Evolutionary conservation across 768 basidiomycete genomes (phyloP), one percentile per base, ranked within the genome.

Genomic region (Phaeolepiota aurea): DNA sequence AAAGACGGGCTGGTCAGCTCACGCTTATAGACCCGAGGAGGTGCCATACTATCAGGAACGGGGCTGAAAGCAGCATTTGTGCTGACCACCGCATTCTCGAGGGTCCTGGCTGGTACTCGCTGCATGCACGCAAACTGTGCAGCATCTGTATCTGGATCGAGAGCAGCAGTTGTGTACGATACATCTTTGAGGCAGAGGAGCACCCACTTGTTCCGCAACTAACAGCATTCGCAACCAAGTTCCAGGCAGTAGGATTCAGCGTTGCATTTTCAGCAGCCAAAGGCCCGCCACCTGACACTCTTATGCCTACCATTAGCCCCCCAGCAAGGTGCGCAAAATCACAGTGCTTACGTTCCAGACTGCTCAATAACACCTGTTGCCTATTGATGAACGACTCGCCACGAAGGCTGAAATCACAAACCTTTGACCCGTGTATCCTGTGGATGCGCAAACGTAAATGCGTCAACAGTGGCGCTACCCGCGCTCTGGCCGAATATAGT

Each of bases 51-150:
- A 41, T 68, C 66, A 15, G 48, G 42, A 5, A 62, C 50, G 11
- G 54, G 55, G 13, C 42, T 44, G 42, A 68, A 66, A 3, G 43
- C 41, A 5, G 48, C 37, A 34, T 53, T 55, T 1, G 56, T 56
- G 19, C 43, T 57, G 30, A 59, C 54, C 1, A 63, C 59, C 0
- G 59, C 61, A 40, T 60, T 51, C 36, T 63, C 58, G 12, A 68
- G 43, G 19, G 47, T 57, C 7, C 50, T 48, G 41, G 42, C 52
- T 11, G 63, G 54, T 3, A 62, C 54, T 10, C 48, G 45, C 43
- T 63, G 54, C 66, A 66, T 66, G 40, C 66, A 68, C 7, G 53
- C 35, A 4, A 66, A 41, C 36, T 68, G 66, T 12, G 54, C 48
- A 15, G 49, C 49, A 38, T 57, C 49, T 9, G 54, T 44, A 19